phyloP scores from a whole-genome alignment of 2,329 filamentous ascomycete genomes.

The Fusarium anthophilum region DNA sequence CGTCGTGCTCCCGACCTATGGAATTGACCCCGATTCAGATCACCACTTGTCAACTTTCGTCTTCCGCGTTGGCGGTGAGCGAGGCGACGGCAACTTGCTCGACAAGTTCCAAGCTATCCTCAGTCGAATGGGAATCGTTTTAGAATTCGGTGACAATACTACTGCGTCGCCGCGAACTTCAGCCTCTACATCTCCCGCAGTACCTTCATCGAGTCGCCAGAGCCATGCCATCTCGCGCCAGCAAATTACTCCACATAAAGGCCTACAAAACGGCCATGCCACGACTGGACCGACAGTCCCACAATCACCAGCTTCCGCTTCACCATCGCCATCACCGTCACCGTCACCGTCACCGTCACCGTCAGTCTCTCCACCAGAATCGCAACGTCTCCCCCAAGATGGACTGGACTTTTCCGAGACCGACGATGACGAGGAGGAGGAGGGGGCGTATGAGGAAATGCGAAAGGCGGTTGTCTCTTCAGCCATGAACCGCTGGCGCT shows the following conservation, averaged over 20 bases:
- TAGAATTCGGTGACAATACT: slow-evolving; percentile 65
- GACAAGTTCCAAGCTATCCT: slow-evolving; percentile 77
- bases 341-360: background rate
- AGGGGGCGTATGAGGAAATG: slow-evolving; percentile 23
- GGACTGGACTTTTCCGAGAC: slow-evolving; percentile 2
- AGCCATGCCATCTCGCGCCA: slow-evolving; percentile 6
- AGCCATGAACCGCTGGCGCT: slow-evolving; percentile 40
- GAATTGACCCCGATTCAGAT: slow-evolving; percentile 76
- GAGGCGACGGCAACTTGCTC: slow-evolving; percentile 65
- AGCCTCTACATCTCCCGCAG: slow-evolving; percentile 35
- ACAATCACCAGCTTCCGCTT: background rate
- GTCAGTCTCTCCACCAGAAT: background rate
- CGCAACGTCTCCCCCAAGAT: slow-evolving; percentile 2
- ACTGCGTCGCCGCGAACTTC: slow-evolving; percentile 40
- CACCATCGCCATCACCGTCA: background rate
- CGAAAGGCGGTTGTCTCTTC: slow-evolving; percentile 35
- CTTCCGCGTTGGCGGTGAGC: slow-evolving; percentile 78
- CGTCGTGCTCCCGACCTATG: slow-evolving; percentile 74
- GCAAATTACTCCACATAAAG: background rate
- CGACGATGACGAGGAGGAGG: slow-evolving; percentile 25
- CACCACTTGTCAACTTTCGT: slow-evolving; percentile 80
- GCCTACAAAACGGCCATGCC: slow-evolving; percentile 10
- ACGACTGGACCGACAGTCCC: slow-evolving; percentile 2
- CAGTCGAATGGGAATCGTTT: slow-evolving; percentile 73
- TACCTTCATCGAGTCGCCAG: slow-evolving; percentile 32